Conservation (phyloP, 352 stramenopile genomes). For the Halophytophthora polymorphica region DNA sequence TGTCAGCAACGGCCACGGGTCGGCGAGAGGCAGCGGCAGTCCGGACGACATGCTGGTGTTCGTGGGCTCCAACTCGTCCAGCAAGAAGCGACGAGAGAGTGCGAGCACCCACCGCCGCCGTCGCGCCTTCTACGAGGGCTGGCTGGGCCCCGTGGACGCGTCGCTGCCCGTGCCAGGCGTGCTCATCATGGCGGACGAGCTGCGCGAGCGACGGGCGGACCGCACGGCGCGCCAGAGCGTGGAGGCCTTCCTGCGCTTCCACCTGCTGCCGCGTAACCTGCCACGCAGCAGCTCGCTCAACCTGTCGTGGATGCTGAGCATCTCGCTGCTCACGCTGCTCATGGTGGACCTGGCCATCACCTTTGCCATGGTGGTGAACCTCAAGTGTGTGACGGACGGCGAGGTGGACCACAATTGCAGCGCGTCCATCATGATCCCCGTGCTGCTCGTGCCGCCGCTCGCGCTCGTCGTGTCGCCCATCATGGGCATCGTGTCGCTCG, state of each 20-base stretch:
- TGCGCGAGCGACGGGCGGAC: conserved; percentile 58
- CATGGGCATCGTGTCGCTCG: conserved; percentile 70
- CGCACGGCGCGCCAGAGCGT: conserved; percentile 34
- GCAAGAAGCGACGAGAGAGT: conserved; percentile 22
- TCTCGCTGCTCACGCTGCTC: conserved; percentile 56
- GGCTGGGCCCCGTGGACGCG: conserved; percentile 66
- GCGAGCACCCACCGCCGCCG: conserved; percentile 18
- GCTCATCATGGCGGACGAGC: conserved; percentile 61
- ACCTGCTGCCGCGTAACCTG: conserved; percentile 58
- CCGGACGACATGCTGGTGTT: conserved; percentile 30
- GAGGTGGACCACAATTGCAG: conserved; percentile 68
- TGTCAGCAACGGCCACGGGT: conserved; percentile 19
- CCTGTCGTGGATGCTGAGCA: conserved; percentile 65
- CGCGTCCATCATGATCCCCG: conserved; percentile 68
- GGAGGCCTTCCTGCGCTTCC: conserved; percentile 40
- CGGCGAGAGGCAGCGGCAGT: conserved; percentile 15
- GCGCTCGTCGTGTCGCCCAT: conserved; percentile 70
- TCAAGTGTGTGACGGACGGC: conserved; percentile 75
- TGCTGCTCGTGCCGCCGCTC: conserved; percentile 65
- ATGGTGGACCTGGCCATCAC: conserved; percentile 81
- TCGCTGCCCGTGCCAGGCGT: conserved; percentile 71
- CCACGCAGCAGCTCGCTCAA: conserved; percentile 50
- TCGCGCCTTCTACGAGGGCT: conserved; percentile 65
- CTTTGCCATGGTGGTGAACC: conserved; percentile 74
- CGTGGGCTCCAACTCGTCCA: conserved; percentile 16